Conservation (phyloP, 1,284 basidiomycete species). For the Moniliophthora roreri region DNA sequence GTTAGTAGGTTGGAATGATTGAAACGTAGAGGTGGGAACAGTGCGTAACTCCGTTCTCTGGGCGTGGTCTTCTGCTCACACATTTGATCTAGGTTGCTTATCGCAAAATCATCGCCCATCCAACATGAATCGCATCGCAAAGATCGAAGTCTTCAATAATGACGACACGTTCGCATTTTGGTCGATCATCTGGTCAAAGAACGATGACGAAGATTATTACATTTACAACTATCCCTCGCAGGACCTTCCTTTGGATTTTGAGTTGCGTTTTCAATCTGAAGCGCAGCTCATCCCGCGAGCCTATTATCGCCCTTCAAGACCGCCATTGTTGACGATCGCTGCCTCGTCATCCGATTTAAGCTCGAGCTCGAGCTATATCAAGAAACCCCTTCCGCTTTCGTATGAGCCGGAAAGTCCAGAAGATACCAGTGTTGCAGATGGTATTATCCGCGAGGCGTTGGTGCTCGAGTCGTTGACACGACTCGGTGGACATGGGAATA, state of each 20-base stretch:
- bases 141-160: neutral
- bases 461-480: neutral
- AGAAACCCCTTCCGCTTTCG: neutral
- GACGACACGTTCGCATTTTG: constrained; percentile 1
- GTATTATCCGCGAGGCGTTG: neutral
- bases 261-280: neutral
- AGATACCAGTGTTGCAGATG: neutral
- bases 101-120: no score
- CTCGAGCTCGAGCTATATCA: neutral
- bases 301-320: neutral
- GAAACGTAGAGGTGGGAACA: no score
- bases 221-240: neutral
- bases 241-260: neutral
- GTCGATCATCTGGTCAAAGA: neutral
- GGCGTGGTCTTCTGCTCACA: no score
- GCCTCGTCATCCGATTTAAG: no score
- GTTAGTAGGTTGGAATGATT: no score
- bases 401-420: neutral
- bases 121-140: no score
- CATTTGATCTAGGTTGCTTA: no score
- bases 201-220: neutral
- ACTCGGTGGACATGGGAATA: neutral
- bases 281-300: neutral
- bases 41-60: no score
- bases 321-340: neutral